Conservation (phyloP, 2,329 filamentous ascomycete species). For the Camillea tinctor region DNA sequence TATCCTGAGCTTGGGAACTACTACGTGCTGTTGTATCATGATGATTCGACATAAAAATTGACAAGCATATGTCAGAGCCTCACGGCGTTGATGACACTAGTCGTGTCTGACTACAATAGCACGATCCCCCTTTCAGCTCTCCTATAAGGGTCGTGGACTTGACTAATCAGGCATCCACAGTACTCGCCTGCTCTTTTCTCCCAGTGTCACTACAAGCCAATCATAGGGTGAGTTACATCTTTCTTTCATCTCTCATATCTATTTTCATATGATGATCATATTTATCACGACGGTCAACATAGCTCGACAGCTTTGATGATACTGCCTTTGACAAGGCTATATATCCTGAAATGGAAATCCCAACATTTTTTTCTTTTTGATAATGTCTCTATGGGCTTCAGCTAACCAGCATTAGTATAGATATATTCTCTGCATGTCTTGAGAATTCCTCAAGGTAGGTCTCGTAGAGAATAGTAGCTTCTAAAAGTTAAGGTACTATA, state of each 20-base stretch:
- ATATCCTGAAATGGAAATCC: constrained; percentile 23
- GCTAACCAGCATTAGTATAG: background rate
- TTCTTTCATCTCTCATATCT: constrained; percentile 5
- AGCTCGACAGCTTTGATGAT: constrained; percentile 75
- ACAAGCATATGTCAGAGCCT: constrained; percentile 99
- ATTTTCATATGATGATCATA: constrained; percentile 64
- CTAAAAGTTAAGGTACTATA: no score
- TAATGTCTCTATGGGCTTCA: background rate
- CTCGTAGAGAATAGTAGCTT: background rate
- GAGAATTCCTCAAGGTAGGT: background rate
- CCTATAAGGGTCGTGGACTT: constrained; percentile 19
- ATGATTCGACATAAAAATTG: constrained; percentile 80
- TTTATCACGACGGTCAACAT: constrained; percentile 87
- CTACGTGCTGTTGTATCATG: constrained; percentile 48
- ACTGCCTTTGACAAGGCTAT: constrained; percentile 73
- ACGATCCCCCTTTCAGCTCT: constrained; percentile 4
- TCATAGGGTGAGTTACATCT: constrained; percentile 19
- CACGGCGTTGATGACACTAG: constrained; percentile 48
- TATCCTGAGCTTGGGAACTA: constrained; percentile 7
- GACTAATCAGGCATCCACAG: constrained; percentile 24
- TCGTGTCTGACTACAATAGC: constrained; percentile 43
- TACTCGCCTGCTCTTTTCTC: background rate
- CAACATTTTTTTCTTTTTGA: background rate
- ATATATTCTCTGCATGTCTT: background rate
- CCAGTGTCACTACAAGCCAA: background rate